These are phyloP conservation scores for Blastobotrys mokoenaii DNA, from an alignment of 805 yeast species.

Conservation along the genomic window DNA sequence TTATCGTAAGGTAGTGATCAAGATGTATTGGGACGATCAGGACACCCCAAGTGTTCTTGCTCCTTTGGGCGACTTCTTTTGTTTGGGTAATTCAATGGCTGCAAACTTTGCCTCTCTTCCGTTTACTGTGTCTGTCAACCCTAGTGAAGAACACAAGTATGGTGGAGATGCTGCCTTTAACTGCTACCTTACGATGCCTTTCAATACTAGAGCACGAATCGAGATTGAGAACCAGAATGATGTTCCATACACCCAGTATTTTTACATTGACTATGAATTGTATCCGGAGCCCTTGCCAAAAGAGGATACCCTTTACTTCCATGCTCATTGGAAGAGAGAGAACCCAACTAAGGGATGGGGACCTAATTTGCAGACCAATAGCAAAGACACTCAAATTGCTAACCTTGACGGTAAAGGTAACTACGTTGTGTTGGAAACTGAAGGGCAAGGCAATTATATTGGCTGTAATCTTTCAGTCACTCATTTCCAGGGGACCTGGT, in stretches of 20 bases:
- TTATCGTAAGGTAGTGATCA: neutral
- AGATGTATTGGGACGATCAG: constrained; percentile 2
- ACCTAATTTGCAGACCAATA: constrained; percentile 2
- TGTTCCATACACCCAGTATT: neutral
- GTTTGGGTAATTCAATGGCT: constrained; percentile 1
- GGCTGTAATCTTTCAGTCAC: neutral
- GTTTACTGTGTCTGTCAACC: constrained; percentile 1
- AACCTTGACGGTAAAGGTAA: neutral
- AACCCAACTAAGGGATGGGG: constrained; percentile 2
- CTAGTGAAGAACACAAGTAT: neutral
- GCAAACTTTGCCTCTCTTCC: constrained; percentile 1
- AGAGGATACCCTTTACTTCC: neutral
- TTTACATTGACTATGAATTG: constrained; percentile 1
- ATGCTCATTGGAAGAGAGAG: constrained; percentile 1
- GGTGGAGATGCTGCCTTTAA: constrained; percentile 2
- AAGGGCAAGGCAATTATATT: neutral
- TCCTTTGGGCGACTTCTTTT: constrained; percentile 1
- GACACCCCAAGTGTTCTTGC: neutral
- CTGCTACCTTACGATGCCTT: constrained; percentile 1
- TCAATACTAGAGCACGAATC: neutral
- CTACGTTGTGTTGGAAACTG: constrained; percentile 2
- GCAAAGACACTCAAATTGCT: neutral
- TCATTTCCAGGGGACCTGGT: constrained; percentile 1
- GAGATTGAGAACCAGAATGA: constrained; percentile 1
- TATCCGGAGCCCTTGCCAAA: constrained; percentile 1